These are phyloP conservation scores for Euphrasia confusa DNA, from an alignment of 257 asterid genomes.

Conservation along the genomic window DNA sequence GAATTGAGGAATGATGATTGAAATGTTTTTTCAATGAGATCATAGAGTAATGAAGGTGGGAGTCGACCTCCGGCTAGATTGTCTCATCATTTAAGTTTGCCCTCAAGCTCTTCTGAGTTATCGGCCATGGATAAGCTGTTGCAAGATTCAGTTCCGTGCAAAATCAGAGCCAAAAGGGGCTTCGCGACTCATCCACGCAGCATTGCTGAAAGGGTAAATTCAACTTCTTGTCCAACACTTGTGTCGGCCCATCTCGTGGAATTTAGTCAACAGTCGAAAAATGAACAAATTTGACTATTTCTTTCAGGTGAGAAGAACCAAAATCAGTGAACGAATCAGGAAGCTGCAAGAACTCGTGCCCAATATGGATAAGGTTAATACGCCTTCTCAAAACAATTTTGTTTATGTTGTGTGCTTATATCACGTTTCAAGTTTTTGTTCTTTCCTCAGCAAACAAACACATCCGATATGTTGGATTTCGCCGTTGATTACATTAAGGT, in stretches of 20 bases:
- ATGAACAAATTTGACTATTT: background rate
- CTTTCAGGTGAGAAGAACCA: slow-evolving; percentile 71
- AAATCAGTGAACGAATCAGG: slow-evolving; percentile 75
- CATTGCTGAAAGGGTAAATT: slow-evolving; percentile 54
- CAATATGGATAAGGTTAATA: slow-evolving; percentile 73
- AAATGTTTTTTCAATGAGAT: background rate
- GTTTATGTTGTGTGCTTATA: background rate
- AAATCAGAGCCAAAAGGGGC: slow-evolving; percentile 76
- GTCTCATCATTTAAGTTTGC: slow-evolving; percentile 77
- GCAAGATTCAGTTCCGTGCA: slow-evolving; percentile 74
- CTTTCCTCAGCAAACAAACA: slow-evolving; percentile 68
- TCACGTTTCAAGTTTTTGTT: background rate
- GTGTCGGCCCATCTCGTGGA: background rate
- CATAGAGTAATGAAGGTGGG: slow-evolving; percentile 46
- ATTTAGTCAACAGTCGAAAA: background rate
- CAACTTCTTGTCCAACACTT: background rate
- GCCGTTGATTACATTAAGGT: slow-evolving; percentile 92
- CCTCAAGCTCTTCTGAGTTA: slow-evolving; percentile 41
- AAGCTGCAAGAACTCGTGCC: slow-evolving; percentile 87
- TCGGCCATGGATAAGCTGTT: slow-evolving; percentile 49
- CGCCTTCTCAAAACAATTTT: background rate
- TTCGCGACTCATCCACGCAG: slow-evolving; percentile 92
- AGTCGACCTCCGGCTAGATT: slow-evolving; percentile 33
- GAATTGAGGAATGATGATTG: slow-evolving; percentile 15
- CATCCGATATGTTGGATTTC: slow-evolving; percentile 88